Evolutionary conservation across 202 grass and related monocot species (phyloP), one percentile per base, ranked within the genome.

Genomic region (Eragrostis tef): DNA sequence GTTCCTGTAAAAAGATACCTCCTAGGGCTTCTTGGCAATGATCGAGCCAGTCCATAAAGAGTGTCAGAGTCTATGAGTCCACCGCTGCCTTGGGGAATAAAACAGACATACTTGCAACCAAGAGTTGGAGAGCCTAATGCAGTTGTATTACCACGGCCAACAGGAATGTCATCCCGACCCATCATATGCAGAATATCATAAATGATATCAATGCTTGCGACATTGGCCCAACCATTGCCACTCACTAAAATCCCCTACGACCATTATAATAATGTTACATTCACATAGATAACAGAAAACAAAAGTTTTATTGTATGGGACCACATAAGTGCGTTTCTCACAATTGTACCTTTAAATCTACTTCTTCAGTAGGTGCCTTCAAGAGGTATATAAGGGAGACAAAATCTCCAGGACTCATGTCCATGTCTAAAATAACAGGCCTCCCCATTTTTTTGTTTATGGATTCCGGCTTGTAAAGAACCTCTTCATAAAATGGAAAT

Each of bases 371-470:
- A 87, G 93, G 93, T 25, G 79, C 84, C 83, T 97, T 97, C 74
- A 97, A 88, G 12, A 97, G 90, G 54, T 86, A 97, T 88, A 97
- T 85, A 56, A 91, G 80, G 14, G 86, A 82, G 44, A 96, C 25
- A 74, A 96, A 87, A 79, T 96, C 93, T 79, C 93, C 93, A 70
- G 93, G 75, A 79, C 93, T 96, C 93, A 96, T 92, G 69, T 96
- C 93, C 85, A 96, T 92, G 58, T 92, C 88, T 21, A 96, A 87
- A 78, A 96, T 73, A 52, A 90, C 69, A 64, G 81, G 64, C 73
- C 60, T 83, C 54, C 91, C 86, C 36, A 20, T 50, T 15, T 53
- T 83, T 74, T 53, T 42, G 27, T 79, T 89, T 46, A 61, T 12
- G 20, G 77, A 74, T 42, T 83, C 31, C 44, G 80, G 82, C 17